These are phyloP conservation scores for Aristolochia californica DNA, from an alignment of 164 flowering plant species.

Conservation along the genomic window DNA sequence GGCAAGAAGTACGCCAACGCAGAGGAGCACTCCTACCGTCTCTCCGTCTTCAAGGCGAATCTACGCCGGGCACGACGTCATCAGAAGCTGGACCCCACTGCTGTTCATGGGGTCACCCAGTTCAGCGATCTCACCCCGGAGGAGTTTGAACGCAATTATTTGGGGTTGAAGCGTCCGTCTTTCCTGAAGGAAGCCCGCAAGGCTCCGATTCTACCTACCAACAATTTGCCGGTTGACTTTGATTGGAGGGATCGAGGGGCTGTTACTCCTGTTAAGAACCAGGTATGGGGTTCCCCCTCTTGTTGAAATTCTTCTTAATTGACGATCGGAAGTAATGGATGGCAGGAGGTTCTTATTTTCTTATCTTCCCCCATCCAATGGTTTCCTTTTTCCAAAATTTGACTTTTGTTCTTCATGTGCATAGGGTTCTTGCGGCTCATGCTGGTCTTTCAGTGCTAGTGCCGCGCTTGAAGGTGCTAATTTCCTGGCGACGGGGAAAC, in stretches of 20 bases:
- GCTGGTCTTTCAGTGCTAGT: slow-evolving; percentile 90
- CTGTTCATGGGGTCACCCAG: slow-evolving; percentile 84
- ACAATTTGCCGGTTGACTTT: slow-evolving; percentile 59
- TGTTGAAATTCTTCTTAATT: neutral
- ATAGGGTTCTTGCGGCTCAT: slow-evolving; percentile 92
- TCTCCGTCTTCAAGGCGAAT: slow-evolving; percentile 63
- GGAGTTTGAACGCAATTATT: slow-evolving; percentile 48
- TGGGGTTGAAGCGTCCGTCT: slow-evolving; percentile 41
- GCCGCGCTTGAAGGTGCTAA: slow-evolving; percentile 95
- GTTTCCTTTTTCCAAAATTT: neutral
- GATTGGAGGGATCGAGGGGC: slow-evolving; percentile 97
- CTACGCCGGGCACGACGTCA: slow-evolving; percentile 60
- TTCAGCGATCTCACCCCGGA: slow-evolving; percentile 78
- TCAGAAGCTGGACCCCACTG: slow-evolving; percentile 76
- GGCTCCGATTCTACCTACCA: slow-evolving; percentile 85
- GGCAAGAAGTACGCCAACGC: slow-evolving; percentile 46
- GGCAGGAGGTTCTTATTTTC: neutral
- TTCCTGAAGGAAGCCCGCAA: slow-evolving; percentile 48
- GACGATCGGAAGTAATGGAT: neutral
- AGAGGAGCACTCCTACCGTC: slow-evolving; percentile 73
- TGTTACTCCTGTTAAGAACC: slow-evolving; percentile 76
- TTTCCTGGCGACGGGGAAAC: slow-evolving; percentile 63
- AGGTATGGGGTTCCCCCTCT: slow-evolving; percentile 30
- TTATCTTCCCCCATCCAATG: neutral
- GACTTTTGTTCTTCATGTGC: neutral